These are phyloP conservation scores for Tuber magnatum DNA, from an alignment of 495 filamentous ascomycete genomes.

Conservation along the genomic window DNA sequence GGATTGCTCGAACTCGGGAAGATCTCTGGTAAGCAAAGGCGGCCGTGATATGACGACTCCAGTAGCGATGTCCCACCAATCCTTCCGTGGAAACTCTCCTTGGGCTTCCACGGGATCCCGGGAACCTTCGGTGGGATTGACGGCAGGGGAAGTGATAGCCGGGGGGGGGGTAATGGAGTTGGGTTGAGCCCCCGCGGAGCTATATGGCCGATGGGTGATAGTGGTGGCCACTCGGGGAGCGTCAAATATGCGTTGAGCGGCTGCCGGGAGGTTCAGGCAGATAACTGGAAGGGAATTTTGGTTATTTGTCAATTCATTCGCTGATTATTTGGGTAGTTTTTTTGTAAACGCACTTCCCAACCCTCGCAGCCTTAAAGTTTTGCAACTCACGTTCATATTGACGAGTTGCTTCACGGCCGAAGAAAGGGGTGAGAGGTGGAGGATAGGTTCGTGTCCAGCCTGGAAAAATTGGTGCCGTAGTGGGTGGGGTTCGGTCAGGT, in stretches of 20 bases:
- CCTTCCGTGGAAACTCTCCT: not conserved
- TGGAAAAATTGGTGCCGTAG: not conserved
- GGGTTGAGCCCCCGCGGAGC: not conserved
- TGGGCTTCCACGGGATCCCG: not conserved
- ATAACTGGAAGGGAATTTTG: not conserved
- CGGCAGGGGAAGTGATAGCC: not conserved
- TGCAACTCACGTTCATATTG: not conserved
- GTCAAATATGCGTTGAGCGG: not conserved
- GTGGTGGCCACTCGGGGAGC: not conserved
- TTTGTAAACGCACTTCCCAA: not conserved
- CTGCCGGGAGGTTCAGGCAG: not conserved
- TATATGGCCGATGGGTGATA: not conserved
- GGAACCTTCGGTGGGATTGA: not conserved
- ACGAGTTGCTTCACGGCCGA: not conserved
- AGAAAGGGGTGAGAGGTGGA: not conserved
- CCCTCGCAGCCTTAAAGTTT: not conserved
- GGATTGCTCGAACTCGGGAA: slow-evolving; percentile 79
- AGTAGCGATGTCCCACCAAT: slow-evolving; percentile 52
- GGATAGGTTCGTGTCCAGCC: not conserved
- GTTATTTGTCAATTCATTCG: not conserved
- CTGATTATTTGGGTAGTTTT: not conserved
- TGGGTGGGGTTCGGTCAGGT: not conserved
- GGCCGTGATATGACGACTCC: slow-evolving; percentile 80
- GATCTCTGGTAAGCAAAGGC: slow-evolving; percentile 74
- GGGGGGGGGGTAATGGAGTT: not conserved